Evolutionary conservation across 2,329 filamentous ascomycete genomes (phyloP).

Genomic region (Colletotrichum horii): DNA sequence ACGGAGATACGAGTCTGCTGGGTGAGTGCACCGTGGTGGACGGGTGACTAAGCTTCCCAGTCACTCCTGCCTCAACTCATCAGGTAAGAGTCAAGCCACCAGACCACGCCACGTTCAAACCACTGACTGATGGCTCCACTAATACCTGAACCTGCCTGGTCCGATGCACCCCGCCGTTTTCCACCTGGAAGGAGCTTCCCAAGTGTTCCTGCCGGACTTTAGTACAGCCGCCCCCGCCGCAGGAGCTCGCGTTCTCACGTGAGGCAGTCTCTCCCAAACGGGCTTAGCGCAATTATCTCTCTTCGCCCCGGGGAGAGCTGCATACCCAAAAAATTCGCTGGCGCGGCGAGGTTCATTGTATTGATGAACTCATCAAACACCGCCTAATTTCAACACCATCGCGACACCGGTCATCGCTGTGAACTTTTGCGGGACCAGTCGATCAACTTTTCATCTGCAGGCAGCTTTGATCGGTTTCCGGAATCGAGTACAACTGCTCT

Average conservation of each 20-base stretch:
- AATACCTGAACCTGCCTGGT: background rate
- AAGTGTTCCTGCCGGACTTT: background rate
- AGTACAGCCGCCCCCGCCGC: background rate
- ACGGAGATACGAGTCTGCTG: background rate
- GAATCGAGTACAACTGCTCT: conserved; percentile 18
- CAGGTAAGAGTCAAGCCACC: background rate
- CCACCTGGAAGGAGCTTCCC: background rate
- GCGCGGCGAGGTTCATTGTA: conserved; percentile 14
- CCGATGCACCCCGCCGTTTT: background rate
- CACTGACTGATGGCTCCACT: background rate
- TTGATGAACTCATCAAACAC: conserved; percentile 12
- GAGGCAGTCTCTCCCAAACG: background rate
- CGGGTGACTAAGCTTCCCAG: background rate
- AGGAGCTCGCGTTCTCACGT: conserved; percentile 13
- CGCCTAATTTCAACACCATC: conserved; percentile 10
- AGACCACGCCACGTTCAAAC: background rate
- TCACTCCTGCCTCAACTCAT: background rate
- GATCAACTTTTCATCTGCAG: background rate
- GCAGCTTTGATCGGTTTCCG: background rate
- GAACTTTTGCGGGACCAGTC: conserved; percentile 22
- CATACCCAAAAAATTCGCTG: conserved; percentile 20
- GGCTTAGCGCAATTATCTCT: background rate
- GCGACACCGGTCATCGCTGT: conserved; percentile 24
- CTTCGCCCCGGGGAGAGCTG: conserved; percentile 1
- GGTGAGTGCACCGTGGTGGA: background rate